These are phyloP conservation scores for Acanthamoeba culbertsoni DNA, from an alignment of 208 protist species.

Conservation along the genomic window DNA sequence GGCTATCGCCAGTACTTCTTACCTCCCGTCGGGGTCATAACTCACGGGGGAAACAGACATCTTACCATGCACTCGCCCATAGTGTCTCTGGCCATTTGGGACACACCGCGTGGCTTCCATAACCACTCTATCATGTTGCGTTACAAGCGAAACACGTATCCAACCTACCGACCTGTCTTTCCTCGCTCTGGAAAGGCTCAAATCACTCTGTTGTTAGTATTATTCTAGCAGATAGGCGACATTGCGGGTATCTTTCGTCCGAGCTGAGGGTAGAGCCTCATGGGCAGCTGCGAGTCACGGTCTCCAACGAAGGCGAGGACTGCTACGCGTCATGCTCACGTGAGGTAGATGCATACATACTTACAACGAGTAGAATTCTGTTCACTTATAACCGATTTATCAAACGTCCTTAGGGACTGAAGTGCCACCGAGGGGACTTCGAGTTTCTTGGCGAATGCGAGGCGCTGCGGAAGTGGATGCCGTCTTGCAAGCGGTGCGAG, in stretches of 20 bases:
- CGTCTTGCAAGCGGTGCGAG: neutral
- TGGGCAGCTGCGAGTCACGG: neutral
- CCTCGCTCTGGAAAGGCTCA: neutral
- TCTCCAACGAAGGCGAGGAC: neutral
- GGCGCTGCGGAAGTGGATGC: neutral
- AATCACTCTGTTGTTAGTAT: neutral
- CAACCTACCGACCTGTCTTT: neutral
- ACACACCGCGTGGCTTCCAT: neutral
- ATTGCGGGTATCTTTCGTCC: neutral
- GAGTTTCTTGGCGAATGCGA: slow-evolving; percentile 35
- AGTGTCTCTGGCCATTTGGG: slow-evolving; percentile 15
- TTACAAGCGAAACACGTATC: slow-evolving; percentile 50
- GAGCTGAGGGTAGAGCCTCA: neutral
- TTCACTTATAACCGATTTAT: neutral
- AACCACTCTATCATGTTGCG: neutral
- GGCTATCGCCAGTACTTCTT: neutral
- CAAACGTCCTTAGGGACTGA: neutral
- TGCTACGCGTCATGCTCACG: neutral
- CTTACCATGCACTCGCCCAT: neutral
- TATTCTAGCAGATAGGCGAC: neutral
- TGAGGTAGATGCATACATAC: neutral
- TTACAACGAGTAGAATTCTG: neutral
- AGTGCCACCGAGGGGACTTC: neutral
- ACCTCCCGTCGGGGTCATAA: neutral
- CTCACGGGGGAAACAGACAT: neutral